phyloP scores from a whole-genome alignment of 2,329 filamentous ascomycete genomes.

The Grosmannia huntii region DNA sequence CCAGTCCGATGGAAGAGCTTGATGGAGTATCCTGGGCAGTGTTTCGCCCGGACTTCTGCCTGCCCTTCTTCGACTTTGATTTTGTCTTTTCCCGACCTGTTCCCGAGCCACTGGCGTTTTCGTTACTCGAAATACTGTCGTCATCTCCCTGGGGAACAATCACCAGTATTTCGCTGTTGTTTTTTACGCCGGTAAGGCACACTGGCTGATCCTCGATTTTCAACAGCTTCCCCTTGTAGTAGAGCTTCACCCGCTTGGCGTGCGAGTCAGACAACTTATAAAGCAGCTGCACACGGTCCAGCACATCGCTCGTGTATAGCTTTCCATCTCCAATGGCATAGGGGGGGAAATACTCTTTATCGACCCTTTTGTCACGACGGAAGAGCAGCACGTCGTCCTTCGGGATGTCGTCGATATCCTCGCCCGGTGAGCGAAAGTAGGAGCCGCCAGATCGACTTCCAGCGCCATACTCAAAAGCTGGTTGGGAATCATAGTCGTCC shows the following conservation, averaged over 20 bases:
- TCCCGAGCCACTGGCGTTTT: conserved; percentile 9
- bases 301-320: conserved; percentile 52
- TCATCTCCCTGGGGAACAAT: conserved; percentile 38
- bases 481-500: conserved; percentile 14
- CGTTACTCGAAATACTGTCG: conserved; percentile 22
- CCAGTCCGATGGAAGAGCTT: conserved; percentile 21
- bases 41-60: conserved; percentile 26
- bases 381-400: conserved; percentile 62
- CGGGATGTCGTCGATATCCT: conserved; percentile 18
- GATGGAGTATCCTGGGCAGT: conserved; percentile 23
- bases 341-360: conserved; percentile 60
- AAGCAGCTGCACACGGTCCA: conserved; percentile 53
- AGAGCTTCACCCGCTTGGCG: conserved; percentile 46
- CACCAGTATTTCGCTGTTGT: conserved; percentile 48
- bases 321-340: conserved; percentile 65
- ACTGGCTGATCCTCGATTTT: conserved; percentile 48
- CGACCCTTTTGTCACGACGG: conserved; percentile 52
- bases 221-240: conserved; percentile 61
- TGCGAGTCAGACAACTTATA: conserved; percentile 46
- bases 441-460: conserved; percentile 7
- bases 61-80: conserved; percentile 27
- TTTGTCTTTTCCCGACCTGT: conserved; percentile 16
- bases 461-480: background rate
- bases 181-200: conserved; percentile 48
- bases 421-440: conserved; percentile 8